Conservation (phyloP, 257 asterid genomes). For the Handroanthus guayacan region DNA sequence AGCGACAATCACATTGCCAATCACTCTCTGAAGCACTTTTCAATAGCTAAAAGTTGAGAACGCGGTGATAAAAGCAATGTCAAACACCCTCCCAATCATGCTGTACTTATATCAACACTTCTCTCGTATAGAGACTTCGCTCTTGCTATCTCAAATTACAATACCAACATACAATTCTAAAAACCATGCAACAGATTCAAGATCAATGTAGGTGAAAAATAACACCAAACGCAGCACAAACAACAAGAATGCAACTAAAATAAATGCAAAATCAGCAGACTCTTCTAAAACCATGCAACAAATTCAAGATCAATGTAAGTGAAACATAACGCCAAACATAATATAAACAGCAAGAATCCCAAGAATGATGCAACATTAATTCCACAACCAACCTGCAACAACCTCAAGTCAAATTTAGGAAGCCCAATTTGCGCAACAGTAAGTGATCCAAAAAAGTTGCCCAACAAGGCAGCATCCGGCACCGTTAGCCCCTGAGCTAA, state of each 20-base stretch:
- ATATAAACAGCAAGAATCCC: neutral
- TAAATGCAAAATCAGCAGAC: neutral
- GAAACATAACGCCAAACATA: neutral
- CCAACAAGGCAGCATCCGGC: slow-evolving; percentile 89
- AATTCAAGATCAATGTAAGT: neutral
- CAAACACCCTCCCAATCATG: too few species aligned
- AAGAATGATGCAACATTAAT: neutral
- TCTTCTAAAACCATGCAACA: slow-evolving; percentile 21
- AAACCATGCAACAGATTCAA: slow-evolving; percentile 27
- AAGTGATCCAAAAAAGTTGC: slow-evolving; percentile 88
- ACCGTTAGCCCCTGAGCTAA: slow-evolving; percentile 71
- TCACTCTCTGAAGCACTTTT: too few species aligned
- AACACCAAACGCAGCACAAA: neutral
- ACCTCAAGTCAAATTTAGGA: slow-evolving; percentile 66
- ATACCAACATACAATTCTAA: neutral
- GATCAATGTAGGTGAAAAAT: neutral
- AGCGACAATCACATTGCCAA: too few species aligned
- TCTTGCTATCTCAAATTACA: neutral
- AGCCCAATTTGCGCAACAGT: slow-evolving; percentile 86
- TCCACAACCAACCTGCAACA: slow-evolving; percentile 71
- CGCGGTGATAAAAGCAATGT: too few species aligned
- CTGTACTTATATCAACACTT: neutral
- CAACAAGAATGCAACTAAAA: neutral
- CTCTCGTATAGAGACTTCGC: neutral
- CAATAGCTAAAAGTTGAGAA: too few species aligned